phyloP scores from a whole-genome alignment of 257 asterid genomes.

The Penstemon newberryi region DNA sequence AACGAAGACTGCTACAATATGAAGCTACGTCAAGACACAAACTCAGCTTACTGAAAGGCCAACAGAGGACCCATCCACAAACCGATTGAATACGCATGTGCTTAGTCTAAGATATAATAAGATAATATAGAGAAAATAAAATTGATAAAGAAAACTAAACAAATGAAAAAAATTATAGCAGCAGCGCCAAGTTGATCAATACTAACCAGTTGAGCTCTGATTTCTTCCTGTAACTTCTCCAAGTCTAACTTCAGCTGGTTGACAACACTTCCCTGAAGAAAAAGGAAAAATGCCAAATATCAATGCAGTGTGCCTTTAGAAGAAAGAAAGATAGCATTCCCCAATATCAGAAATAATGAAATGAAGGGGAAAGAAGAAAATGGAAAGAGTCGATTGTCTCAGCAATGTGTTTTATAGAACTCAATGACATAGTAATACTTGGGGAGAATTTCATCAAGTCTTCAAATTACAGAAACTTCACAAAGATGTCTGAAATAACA shows the following conservation, averaged over 20 bases:
- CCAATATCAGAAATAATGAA: slow-evolving; percentile 13
- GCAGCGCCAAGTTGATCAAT: slow-evolving; percentile 23
- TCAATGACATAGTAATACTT: not conserved
- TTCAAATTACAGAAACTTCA: too few relatives aligned
- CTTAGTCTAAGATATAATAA: slow-evolving; percentile 16
- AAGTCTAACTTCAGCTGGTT: slow-evolving; percentile 74
- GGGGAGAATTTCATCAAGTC: too few relatives aligned
- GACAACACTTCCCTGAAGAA: slow-evolving; percentile 72
- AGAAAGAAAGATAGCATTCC: slow-evolving; percentile 7
- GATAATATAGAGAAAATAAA: slow-evolving; percentile 1
- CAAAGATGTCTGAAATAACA: too few relatives aligned
- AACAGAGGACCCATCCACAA: slow-evolving; percentile 5
- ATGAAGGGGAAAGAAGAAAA: slow-evolving; percentile 21
- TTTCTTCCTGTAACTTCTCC: slow-evolving; percentile 78
- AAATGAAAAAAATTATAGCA: slow-evolving; percentile 12
- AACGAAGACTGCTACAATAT: too few relatives aligned
- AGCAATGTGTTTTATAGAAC: slow-evolving; percentile 2
- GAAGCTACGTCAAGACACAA: too few relatives aligned
- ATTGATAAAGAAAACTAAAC: slow-evolving; percentile 6
- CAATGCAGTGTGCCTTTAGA: slow-evolving; percentile 17
- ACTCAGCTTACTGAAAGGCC: too few relatives aligned
- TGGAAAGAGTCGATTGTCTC: slow-evolving; percentile 5
- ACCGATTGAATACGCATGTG: slow-evolving; percentile 20
- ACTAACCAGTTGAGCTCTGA: slow-evolving; percentile 76
- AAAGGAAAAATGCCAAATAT: slow-evolving; percentile 22